Evolutionary conservation across 2,329 filamentous ascomycete genomes (phyloP).

Genomic region (Fusarium succisae): DNA sequence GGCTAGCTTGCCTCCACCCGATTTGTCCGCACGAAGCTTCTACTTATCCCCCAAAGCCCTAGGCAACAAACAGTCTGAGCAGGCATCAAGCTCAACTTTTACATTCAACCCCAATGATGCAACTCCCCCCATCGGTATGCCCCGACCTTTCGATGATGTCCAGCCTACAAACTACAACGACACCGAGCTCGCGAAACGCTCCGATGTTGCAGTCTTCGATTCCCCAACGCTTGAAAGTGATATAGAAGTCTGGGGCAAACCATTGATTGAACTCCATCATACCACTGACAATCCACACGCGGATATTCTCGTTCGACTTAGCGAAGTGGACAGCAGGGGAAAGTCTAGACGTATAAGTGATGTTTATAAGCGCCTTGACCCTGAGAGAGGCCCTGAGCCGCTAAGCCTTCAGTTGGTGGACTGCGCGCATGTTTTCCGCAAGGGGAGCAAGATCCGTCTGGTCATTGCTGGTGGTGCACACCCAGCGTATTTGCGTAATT

Average conservation of each 20-base stretch:
- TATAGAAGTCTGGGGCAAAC: background rate
- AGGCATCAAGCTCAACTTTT: background rate
- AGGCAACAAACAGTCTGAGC: fast-evolving
- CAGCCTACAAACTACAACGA: background rate
- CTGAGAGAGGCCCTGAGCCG: background rate
- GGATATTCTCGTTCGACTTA: background rate
- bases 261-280: background rate
- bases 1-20: fast-evolving
- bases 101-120: background rate
- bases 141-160: background rate
- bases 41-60: background rate
- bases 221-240: fast-evolving
- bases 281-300: background rate
- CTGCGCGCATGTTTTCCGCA: background rate
- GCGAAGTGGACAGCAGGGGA: background rate
- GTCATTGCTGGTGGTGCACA: background rate
- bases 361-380: background rate
- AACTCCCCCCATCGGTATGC: background rate
- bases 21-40: background rate
- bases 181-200: background rate
- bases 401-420: background rate
- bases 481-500: background rate
- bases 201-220: fast-evolving
- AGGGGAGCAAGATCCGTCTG: background rate
- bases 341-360: background rate